Evolutionary conservation across 2,329 filamentous ascomycete genomes (phyloP).

Genomic region (Geoglossum cookeanum): DNA sequence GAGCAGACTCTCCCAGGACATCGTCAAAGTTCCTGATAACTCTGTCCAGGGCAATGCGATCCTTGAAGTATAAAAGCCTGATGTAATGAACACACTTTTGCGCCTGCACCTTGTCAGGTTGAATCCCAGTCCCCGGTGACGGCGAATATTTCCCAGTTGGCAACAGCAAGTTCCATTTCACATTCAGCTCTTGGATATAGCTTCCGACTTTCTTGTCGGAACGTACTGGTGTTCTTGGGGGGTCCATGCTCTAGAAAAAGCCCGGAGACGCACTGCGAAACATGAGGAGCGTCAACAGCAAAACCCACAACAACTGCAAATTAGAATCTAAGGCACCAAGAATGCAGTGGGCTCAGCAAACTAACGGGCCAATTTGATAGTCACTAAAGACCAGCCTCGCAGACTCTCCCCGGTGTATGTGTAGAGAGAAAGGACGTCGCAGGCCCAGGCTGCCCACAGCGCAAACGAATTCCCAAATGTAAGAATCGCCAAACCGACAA

Average conservation of each 20-base stretch:
- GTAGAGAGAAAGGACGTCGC: background rate
- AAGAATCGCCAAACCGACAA: background rate
- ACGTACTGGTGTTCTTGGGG: background rate
- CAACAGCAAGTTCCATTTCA: background rate
- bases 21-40: background rate
- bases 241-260: background rate
- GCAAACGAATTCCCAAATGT: background rate
- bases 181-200: background rate
- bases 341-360: background rate
- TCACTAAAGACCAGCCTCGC: background rate
- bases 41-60: background rate
- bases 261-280: background rate
- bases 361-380: background rate
- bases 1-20: background rate
- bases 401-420: background rate
- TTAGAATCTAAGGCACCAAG: background rate
- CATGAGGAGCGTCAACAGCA: background rate
- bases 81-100: background rate
- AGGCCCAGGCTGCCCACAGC: background rate
- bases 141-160: background rate
- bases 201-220: background rate
- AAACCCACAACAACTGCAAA: background rate
- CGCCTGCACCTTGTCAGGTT: background rate
- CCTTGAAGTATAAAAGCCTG: conserved; percentile 1
- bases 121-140: background rate